These are phyloP conservation scores for Artemisia tridentata DNA, from an alignment of 129 eudicot genomes.

Conservation along the genomic window DNA sequence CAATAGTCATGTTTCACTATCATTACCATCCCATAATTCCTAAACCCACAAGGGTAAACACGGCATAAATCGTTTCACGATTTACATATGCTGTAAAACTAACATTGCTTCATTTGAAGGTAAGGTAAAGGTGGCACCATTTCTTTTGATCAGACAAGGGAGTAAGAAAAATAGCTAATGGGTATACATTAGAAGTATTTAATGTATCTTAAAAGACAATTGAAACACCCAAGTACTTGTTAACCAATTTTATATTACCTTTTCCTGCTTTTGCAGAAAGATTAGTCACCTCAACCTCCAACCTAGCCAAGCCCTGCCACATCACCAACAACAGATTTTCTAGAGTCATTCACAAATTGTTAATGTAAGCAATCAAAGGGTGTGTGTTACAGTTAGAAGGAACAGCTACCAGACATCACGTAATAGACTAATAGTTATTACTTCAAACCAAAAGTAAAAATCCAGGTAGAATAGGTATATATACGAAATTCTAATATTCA, in stretches of 20 bases:
- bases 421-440: constrained; percentile 2
- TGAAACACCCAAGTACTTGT: constrained; percentile 2
- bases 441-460: not conserved
- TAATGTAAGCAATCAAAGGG: constrained; percentile 10
- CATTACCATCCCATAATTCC: too few species aligned
- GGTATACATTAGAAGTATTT: too few species aligned
- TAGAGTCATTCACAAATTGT: constrained; percentile 12
- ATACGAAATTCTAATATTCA: not conserved
- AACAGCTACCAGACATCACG: constrained; percentile 2
- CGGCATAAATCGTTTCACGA: too few species aligned
- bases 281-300: constrained; percentile 97
- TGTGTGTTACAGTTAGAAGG: constrained; percentile 6
- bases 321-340: constrained; percentile 1
- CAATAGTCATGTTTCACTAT: not conserved
- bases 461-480: constrained; percentile 2
- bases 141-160: too few species aligned
- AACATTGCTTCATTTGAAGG: too few species aligned
- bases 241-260: constrained; percentile 48
- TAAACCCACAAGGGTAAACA: too few species aligned
- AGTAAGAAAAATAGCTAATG: too few species aligned
- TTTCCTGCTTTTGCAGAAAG: constrained; percentile 99
- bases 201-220: too few species aligned
- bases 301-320: constrained; percentile 75
- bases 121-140: too few species aligned
- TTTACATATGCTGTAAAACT: too few species aligned